phyloP scores from a whole-genome alignment of 225 moss, liverwort and hornwort genomes.

The Takakia lepidozioides region DNA sequence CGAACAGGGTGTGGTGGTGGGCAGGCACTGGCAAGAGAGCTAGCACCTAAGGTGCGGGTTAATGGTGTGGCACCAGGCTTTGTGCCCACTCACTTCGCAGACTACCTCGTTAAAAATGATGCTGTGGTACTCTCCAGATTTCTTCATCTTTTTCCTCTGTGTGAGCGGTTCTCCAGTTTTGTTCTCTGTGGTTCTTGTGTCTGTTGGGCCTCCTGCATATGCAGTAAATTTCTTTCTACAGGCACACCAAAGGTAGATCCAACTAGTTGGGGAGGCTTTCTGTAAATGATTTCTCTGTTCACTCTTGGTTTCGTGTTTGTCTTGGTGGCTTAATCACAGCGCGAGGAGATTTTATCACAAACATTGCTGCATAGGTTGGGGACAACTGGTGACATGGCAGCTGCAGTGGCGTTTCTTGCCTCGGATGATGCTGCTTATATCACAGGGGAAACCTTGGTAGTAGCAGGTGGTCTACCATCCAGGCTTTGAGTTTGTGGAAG shows the following conservation, averaged over 20 bases:
- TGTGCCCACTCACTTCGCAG: conserved; percentile 85
- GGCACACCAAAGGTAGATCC: too few species aligned
- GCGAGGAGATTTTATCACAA: conserved; percentile 29
- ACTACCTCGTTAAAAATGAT: conserved; percentile 19
- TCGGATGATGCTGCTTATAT: conserved; percentile 88
- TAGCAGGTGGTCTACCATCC: conserved; percentile 74
- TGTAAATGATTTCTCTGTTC: too few species aligned
- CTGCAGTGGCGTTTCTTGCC: conserved; percentile 81
- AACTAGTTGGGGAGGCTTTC: too few species aligned
- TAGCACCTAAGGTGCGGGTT: conserved; percentile 79
- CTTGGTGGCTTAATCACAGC: conserved; percentile 43
- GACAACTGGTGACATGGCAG: conserved; percentile 71
- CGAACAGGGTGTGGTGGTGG: conserved; percentile 5
- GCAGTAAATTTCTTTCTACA: not conserved
- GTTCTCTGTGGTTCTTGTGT: not conserved
- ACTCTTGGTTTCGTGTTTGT: too few species aligned
- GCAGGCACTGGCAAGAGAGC: conserved; percentile 74
- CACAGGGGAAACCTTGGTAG: conserved; percentile 82
- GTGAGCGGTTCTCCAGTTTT: not conserved
- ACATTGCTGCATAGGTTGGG: conserved; percentile 64
- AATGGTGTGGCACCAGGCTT: conserved; percentile 93
- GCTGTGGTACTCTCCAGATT: conserved; percentile 44
- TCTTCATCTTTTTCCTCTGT: not conserved
- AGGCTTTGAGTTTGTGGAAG: conserved; percentile 46
- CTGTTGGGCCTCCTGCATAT: not conserved